phyloP scores from a whole-genome alignment of 192 early-diverging fungal genomes.

The Entophlyctis luteolus region DNA sequence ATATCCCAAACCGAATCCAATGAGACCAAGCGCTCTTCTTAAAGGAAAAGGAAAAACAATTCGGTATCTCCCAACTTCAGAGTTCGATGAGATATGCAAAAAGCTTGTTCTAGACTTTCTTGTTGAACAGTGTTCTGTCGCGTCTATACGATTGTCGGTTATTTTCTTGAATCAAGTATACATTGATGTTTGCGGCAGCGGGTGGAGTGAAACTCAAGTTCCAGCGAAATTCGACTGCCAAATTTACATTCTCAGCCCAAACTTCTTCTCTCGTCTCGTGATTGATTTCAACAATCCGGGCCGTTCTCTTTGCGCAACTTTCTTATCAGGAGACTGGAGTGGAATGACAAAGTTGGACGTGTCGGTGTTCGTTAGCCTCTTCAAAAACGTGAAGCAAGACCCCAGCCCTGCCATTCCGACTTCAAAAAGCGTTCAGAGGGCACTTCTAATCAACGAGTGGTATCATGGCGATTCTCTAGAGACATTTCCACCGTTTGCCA shows the following conservation, averaged over 20 bases:
- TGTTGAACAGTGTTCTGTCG: background rate
- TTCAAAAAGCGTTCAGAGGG: background rate
- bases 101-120: background rate
- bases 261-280: conserved; percentile 24
- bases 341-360: background rate
- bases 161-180: too few relatives aligned
- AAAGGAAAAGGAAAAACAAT: conserved; percentile 5
- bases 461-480: background rate
- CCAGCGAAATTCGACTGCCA: too few relatives aligned
- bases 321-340: conserved; percentile 28
- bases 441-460: background rate
- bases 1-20: conserved; percentile 48
- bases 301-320: conserved; percentile 15
- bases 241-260: background rate
- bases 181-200: background rate
- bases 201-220: background rate
- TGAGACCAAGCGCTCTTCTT: background rate
- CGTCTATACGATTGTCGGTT: too few relatives aligned
- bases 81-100: conserved; percentile 1
- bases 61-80: conserved; percentile 8
- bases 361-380: background rate
- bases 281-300: conserved; percentile 4
- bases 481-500: background rate
- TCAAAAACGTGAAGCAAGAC: background rate
- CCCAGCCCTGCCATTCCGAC: background rate